Conservation (phyloP, 495 filamentous ascomycete species). For the Poronia punctata region DNA sequence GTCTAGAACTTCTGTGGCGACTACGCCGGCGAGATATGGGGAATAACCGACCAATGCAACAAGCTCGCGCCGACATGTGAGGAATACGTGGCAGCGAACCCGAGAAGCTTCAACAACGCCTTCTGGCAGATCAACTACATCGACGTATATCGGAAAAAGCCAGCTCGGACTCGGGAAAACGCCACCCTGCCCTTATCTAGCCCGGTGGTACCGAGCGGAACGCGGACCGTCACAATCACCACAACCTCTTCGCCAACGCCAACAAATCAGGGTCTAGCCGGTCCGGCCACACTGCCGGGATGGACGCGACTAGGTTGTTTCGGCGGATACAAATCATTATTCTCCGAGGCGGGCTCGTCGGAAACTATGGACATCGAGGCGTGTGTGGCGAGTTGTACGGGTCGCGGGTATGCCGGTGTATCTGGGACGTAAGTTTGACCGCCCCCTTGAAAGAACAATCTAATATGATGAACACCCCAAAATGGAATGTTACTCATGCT, state of each 20-base stretch:
- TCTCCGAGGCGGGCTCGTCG: conserved; percentile 1
- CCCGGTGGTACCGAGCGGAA: conserved; percentile 13
- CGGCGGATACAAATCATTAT: conserved; percentile 1
- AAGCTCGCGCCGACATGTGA: conserved; percentile 47
- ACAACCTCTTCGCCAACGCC: conserved; percentile 6
- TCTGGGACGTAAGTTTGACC: conserved; percentile 11
- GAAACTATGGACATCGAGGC: conserved; percentile 11
- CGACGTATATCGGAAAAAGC: conserved; percentile 51
- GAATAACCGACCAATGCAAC: conserved; percentile 28
- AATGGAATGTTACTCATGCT: not conserved
- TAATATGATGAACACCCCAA: not conserved
- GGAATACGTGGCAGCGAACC: conserved; percentile 58
- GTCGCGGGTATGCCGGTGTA: conserved; percentile 18
- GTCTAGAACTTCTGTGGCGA: conserved; percentile 70
- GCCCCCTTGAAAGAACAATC: not conserved
- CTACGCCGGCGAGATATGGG: conserved; percentile 69
- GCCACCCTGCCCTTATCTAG: no score
- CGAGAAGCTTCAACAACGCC: conserved; percentile 48
- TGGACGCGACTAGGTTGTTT: conserved; percentile 21
- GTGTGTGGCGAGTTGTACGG: conserved; percentile 14
- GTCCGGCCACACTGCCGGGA: conserved; percentile 4
- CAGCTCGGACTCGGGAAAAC: no score
- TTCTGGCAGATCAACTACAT: conserved; percentile 70
- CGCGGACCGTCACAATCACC: conserved; percentile 18
- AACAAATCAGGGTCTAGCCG: not conserved